These are phyloP conservation scores for Tillandsia fasciculata DNA, from an alignment of 176 grass and related monocot genomes.

Conservation along the genomic window DNA sequence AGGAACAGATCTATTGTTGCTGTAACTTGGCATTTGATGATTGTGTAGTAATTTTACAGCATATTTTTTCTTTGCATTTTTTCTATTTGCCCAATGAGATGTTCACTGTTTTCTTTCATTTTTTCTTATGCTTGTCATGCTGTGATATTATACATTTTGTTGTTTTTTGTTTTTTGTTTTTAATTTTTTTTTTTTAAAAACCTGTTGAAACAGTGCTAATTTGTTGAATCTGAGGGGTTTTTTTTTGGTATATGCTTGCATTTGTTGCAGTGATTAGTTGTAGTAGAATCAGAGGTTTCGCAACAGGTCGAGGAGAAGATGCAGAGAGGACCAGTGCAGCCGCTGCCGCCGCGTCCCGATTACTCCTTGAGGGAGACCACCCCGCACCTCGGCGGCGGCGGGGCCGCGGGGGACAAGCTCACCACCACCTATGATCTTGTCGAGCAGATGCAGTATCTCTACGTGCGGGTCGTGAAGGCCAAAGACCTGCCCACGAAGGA, in stretches of 20 bases:
- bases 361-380: slow-evolving; percentile 38
- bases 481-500: slow-evolving; percentile 47
- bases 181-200: no score
- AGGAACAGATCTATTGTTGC: no score
- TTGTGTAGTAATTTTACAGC: no score
- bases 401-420: slow-evolving; percentile 38
- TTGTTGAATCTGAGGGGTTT: background rate
- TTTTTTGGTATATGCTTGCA: background rate
- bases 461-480: slow-evolving; percentile 49
- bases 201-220: no score
- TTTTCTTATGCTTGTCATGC: no score
- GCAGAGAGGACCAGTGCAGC: slow-evolving; percentile 28
- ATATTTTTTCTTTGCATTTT: no score
- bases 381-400: slow-evolving; percentile 41
- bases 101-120: no score
- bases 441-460: slow-evolving; percentile 56
- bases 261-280: background rate
- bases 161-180: no score
- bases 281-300: background rate
- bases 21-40: no score
- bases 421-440: slow-evolving; percentile 46
- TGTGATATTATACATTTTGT: no score
- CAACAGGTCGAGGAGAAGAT: slow-evolving; percentile 22
- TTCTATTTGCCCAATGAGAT: no score
- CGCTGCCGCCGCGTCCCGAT: slow-evolving; percentile 15